Conservation (phyloP, 257 asterid genomes). For the Solanum paucissectum region DNA sequence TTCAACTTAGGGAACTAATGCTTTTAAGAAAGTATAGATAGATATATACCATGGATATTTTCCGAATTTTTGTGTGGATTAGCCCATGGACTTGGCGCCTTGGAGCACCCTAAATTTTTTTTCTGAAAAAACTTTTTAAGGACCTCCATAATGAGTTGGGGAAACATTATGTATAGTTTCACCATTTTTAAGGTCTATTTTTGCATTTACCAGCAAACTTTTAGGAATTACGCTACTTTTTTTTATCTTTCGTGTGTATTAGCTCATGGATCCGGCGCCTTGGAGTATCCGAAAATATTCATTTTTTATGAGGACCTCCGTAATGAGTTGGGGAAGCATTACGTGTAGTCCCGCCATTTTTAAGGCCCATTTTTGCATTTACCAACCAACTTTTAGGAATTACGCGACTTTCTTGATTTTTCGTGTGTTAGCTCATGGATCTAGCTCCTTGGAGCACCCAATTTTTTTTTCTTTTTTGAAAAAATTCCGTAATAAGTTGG, state of each 20-base stretch:
- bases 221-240: not conserved
- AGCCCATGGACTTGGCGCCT: too few relatives aligned
- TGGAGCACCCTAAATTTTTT: too few relatives aligned
- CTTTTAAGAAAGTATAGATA: too few relatives aligned
- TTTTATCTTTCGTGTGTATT: not conserved
- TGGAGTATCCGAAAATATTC: too few relatives aligned
- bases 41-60: too few relatives aligned
- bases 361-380: not conserved
- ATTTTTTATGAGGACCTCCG: too few relatives aligned
- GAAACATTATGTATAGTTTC: not conserved
- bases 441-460: not conserved
- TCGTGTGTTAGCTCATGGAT: not conserved
- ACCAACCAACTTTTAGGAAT: not conserved
- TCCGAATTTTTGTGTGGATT: too few relatives aligned
- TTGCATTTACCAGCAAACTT: not conserved
- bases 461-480: too few relatives aligned
- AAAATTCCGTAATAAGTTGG: not conserved
- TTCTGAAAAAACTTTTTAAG: not conserved
- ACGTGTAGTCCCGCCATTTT: not conserved
- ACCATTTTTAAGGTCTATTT: not conserved
- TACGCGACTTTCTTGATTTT: not conserved
- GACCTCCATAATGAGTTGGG: not conserved
- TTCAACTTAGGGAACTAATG: not conserved
- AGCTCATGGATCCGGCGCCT: too few relatives aligned
- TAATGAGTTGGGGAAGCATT: not conserved